Percentiles rank a stretch among this genome's conserved stretches.
Conservation (phyloP, 2,329 filamentous ascomycete genomes). For the Calonectria pseudoturangicola region DNA sequence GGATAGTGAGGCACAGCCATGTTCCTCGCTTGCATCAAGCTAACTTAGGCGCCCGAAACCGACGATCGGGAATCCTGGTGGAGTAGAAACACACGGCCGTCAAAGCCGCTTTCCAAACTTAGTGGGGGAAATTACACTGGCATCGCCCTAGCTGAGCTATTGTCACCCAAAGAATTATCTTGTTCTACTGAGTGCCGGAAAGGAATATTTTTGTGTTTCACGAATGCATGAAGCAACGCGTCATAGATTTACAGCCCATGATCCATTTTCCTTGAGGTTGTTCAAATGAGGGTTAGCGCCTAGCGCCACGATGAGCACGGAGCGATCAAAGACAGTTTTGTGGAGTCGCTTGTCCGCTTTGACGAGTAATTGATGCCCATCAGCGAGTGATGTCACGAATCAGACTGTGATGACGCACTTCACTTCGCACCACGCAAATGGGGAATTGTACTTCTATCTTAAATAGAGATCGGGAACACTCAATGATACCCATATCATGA, state of each 20-base stretch:
- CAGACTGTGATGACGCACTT: not conserved
- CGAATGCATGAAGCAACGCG: not conserved
- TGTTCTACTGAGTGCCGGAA: too few relatives aligned
- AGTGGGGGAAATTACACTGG: too few relatives aligned
- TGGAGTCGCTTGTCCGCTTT: not conserved
- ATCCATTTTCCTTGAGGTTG: not conserved
- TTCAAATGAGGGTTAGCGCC: conserved; percentile 2
- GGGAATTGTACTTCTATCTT: not conserved
- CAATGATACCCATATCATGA: not conserved
- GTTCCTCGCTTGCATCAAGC: too few relatives aligned
- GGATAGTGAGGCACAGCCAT: too few relatives aligned
- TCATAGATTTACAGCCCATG: conserved; percentile 6
- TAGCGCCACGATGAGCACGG: not conserved
- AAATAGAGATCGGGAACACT: not conserved
- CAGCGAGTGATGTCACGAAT: not conserved
- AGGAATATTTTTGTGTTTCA: too few relatives aligned
- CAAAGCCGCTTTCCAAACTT: too few relatives aligned
- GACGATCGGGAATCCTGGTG: too few relatives aligned
- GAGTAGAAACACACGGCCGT: too few relatives aligned
- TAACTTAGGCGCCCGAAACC: too few relatives aligned
- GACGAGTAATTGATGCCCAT: not conserved
- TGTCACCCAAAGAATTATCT: too few relatives aligned
- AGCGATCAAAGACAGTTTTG: not conserved
- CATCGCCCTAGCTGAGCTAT: too few relatives aligned
- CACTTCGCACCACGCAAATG: not conserved